phyloP scores from a whole-genome alignment of 192 early-diverging fungal genomes.

The Podochytrium sp. region DNA sequence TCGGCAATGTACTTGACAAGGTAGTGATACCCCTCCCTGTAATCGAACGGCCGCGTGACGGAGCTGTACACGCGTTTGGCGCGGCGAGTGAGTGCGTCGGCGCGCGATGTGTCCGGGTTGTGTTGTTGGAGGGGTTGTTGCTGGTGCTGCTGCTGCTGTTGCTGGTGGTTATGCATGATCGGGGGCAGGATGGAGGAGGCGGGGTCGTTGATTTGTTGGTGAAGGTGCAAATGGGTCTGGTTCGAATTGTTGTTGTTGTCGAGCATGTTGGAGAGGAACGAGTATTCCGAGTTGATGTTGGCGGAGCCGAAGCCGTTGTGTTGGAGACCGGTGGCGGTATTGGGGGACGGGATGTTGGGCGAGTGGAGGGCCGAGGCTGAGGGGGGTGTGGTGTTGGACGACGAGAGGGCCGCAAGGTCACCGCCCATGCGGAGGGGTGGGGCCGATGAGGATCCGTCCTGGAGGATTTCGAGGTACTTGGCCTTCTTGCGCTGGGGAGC shows the following conservation, averaged over 20 bases:
- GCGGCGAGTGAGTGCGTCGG: constrained; percentile 5
- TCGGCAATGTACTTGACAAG: constrained; percentile 80
- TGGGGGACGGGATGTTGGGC: background rate
- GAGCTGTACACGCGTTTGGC: constrained; percentile 77
- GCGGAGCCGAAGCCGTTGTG: constrained; percentile 84
- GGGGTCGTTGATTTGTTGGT: background rate
- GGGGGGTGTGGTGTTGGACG: background rate
- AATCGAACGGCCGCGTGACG: constrained; percentile 84
- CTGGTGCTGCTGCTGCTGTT: background rate
- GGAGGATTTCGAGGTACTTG: constrained; percentile 83
- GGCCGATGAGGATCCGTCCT: background rate
- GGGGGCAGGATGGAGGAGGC: background rate
- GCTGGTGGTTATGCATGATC: background rate
- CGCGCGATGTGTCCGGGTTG: constrained; percentile 8
- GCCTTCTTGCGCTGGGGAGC: constrained; percentile 89
- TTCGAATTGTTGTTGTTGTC: constrained; percentile 40
- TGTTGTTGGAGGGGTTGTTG: too few species aligned
- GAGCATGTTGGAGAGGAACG: constrained; percentile 90
- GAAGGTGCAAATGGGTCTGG: constrained; percentile 30
- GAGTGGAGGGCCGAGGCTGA: background rate
- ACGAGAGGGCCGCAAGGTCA: background rate
- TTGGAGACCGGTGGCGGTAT: constrained; percentile 34
- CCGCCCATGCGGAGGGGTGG: background rate
- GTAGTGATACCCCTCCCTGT: constrained; percentile 93
- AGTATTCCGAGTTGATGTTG: constrained; percentile 85